phyloP scores from a whole-genome alignment of 305 asterid genomes.

The Fraxinus latifolia region DNA sequence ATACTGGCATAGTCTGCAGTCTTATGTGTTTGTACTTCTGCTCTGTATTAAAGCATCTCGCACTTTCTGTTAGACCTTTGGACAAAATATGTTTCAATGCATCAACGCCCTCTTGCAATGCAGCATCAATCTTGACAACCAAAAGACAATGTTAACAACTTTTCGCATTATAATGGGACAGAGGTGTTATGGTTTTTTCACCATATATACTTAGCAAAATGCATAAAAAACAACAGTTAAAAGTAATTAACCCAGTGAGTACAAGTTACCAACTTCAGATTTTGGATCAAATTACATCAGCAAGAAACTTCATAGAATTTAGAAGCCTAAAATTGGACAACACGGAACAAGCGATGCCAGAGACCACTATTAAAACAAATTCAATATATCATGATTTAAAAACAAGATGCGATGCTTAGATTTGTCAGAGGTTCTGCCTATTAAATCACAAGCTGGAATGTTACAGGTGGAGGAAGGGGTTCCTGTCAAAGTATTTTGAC shows the following conservation, averaged over 20 bases:
- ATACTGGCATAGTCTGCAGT: slow-evolving; percentile 64
- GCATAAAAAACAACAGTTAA: not conserved
- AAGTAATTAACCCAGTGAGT: not conserved
- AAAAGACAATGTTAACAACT: slow-evolving; percentile 17
- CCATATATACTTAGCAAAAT: not conserved
- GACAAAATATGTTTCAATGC: slow-evolving; percentile 63
- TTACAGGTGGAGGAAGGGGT: not conserved
- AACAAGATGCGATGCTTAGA: not conserved
- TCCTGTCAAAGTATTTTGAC: not conserved
- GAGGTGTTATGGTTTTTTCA: not conserved
- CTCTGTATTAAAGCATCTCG: slow-evolving; percentile 62
- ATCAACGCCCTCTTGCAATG: slow-evolving; percentile 65
- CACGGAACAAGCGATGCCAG: not conserved
- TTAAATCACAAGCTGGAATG: not conserved
- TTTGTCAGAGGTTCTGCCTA: not conserved
- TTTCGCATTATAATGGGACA: not conserved
- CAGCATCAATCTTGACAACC: slow-evolving; percentile 65
- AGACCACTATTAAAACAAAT: not conserved
- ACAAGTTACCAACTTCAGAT: not conserved
- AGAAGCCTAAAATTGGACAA: not conserved
- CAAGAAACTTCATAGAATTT: not conserved
- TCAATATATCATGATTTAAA: not conserved
- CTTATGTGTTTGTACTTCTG: slow-evolving; percentile 86
- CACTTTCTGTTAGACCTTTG: slow-evolving; percentile 68
- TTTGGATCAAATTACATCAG: not conserved